A percentile compares a stretch with the other conserved stretches of the same genome.
Conservation (phyloP, 1,284 basidiomycete genomes). For the Gymnopus androsaceus region DNA sequence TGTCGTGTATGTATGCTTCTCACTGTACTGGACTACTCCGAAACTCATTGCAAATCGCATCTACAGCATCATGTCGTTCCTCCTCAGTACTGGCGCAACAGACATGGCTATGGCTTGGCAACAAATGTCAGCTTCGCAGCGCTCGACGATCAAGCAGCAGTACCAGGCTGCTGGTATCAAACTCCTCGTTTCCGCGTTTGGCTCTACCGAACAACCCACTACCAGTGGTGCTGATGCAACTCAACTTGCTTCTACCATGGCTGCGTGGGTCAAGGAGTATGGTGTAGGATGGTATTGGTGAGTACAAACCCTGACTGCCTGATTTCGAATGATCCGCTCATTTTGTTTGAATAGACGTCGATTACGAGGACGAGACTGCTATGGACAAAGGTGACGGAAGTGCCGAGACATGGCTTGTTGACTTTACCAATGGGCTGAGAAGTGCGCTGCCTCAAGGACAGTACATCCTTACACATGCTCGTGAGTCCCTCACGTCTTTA, state of each 20-base stretch:
- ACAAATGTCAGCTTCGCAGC: constrained; percentile 40
- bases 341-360: constrained; percentile 37
- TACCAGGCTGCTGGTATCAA: constrained; percentile 60
- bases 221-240: constrained; percentile 45
- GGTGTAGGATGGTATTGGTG: constrained; percentile 55
- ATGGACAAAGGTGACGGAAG: constrained; percentile 7
- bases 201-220: constrained; percentile 54
- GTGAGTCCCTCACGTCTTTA: constrained; percentile 24
- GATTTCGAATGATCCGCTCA: neutral
- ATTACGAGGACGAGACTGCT: constrained; percentile 46
- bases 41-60: neutral
- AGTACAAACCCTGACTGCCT: neutral
- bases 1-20: constrained; percentile 36
- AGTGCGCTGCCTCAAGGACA: constrained; percentile 32
- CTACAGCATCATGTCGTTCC: constrained; percentile 49
- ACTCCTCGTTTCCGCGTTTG: constrained; percentile 58
- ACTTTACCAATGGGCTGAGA: constrained; percentile 43
- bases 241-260: constrained; percentile 48
- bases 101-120: constrained; percentile 50
- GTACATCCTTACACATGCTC: constrained; percentile 41
- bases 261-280: constrained; percentile 51
- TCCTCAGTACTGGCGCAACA: constrained; percentile 47
- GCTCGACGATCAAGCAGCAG: constrained; percentile 45
- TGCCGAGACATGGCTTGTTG: constrained; percentile 44
- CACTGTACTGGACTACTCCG: neutral